phyloP scores from a whole-genome alignment of 495 filamentous ascomycete genomes.

The Annulohypoxylon stygium region DNA sequence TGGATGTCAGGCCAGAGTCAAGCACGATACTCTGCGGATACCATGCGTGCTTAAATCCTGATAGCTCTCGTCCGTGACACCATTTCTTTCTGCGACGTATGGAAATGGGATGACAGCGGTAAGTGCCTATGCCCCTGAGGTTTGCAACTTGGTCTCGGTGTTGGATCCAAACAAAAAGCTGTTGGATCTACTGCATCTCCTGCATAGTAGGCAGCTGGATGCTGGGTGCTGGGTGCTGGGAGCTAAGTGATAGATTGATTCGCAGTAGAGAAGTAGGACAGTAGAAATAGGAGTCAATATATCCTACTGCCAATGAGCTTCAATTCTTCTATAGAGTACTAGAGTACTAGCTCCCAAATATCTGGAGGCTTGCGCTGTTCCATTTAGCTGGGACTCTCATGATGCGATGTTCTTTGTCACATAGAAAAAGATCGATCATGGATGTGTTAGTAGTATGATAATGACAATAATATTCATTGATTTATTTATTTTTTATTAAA shows the following conservation, averaged over 20 bases:
- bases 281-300: constrained; percentile 1
- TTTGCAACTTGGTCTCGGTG: constrained; percentile 13
- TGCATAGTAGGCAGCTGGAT: too few relatives aligned
- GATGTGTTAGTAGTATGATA: background rate
- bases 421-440: background rate
- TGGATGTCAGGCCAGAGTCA: constrained; percentile 1
- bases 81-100: background rate
- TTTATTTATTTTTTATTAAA: background rate
- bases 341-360: background rate
- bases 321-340: background rate
- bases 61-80: constrained; percentile 13
- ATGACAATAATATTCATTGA: constrained; percentile 2
- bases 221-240: background rate
- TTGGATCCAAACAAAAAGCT: background rate
- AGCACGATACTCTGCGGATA: background rate
- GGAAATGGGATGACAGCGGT: constrained; percentile 39
- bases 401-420: constrained; percentile 6
- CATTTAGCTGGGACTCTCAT: background rate
- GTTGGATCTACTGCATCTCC: background rate
- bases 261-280: background rate
- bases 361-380: background rate
- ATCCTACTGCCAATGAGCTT: background rate
- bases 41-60: background rate
- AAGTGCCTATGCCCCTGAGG: constrained; percentile 23
- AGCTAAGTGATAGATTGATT: background rate